Evolutionary conservation across 768 basidiomycete genomes (phyloP).

Genomic region (Phanerochaete carnosa): DNA sequence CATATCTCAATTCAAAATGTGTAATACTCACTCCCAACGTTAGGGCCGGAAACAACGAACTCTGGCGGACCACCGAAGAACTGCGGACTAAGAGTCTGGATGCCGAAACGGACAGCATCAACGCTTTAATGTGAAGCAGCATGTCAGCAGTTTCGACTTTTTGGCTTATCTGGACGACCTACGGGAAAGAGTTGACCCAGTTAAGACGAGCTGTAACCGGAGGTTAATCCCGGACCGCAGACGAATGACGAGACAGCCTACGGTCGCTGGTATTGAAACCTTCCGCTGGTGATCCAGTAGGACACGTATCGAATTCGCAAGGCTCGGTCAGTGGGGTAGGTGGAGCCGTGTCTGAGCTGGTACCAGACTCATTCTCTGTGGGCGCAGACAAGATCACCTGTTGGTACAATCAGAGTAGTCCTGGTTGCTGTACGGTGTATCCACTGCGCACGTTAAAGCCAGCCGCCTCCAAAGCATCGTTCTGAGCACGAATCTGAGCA

Average conservation of each 20-base stretch:
- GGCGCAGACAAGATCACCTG: constrained; percentile 31
- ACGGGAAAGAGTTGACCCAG: constrained; percentile 36
- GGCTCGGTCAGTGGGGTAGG: constrained; percentile 24
- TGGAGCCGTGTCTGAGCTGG: constrained; percentile 24
- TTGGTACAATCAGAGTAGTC: background rate
- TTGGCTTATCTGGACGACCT: background rate
- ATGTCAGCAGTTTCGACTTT: background rate
- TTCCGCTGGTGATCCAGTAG: constrained; percentile 28
- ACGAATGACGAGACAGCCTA: constrained; percentile 10
- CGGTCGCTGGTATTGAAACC: constrained; percentile 26
- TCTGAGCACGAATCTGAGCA: constrained; percentile 28
- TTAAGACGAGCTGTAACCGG: constrained; percentile 25
- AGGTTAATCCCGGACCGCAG: background rate
- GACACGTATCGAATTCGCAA: constrained; percentile 32
- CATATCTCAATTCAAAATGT: background rate
- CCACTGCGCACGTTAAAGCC: constrained; percentile 22
- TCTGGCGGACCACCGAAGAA: constrained; percentile 38
- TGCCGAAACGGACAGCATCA: constrained; percentile 33
- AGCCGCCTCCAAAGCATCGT: constrained; percentile 20
- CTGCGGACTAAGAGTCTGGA: constrained; percentile 41
- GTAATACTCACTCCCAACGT: constrained; percentile 25
- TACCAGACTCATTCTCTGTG: constrained; percentile 32
- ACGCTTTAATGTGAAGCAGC: constrained; percentile 14
- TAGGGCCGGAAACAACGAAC: constrained; percentile 44
- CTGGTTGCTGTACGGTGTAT: no score